These are phyloP conservation scores for Chenopodium berlandieri DNA, from an alignment of 148 eudicot species.

Conservation along the genomic window DNA sequence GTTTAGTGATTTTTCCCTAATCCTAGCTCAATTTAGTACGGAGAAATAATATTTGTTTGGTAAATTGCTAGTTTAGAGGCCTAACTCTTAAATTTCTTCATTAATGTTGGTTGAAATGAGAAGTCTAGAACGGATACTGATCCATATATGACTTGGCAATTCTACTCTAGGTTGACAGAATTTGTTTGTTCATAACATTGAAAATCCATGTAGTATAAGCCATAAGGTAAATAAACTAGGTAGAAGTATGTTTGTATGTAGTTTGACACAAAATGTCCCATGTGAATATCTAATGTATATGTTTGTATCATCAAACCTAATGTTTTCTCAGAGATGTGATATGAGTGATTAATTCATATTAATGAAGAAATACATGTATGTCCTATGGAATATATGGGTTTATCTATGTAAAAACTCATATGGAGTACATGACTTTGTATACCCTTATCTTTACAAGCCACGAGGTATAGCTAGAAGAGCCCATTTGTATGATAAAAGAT, in stretches of 20 bases:
- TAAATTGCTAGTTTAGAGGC: background rate
- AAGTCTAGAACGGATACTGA: background rate
- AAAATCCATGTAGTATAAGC: background rate
- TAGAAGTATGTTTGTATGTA: background rate
- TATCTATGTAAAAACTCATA: background rate
- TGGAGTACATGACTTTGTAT: background rate
- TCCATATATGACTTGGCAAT: background rate
- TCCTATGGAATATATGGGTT: background rate
- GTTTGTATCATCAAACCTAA: background rate
- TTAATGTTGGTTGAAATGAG: background rate
- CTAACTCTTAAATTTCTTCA: background rate
- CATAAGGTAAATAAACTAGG: background rate
- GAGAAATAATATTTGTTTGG: background rate
- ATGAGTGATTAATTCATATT: background rate
- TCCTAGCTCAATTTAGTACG: background rate
- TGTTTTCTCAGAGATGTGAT: background rate
- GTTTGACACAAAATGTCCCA: background rate
- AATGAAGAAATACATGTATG: background rate
- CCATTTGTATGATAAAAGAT: background rate
- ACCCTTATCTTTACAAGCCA: background rate
- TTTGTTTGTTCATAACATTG: background rate
- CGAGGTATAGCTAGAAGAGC: background rate
- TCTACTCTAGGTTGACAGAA: background rate
- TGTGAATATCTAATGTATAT: background rate
- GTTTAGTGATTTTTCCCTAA: background rate